phyloP scores from a whole-genome alignment of 179 eudicot genomes.

The Beta corolliflora region DNA sequence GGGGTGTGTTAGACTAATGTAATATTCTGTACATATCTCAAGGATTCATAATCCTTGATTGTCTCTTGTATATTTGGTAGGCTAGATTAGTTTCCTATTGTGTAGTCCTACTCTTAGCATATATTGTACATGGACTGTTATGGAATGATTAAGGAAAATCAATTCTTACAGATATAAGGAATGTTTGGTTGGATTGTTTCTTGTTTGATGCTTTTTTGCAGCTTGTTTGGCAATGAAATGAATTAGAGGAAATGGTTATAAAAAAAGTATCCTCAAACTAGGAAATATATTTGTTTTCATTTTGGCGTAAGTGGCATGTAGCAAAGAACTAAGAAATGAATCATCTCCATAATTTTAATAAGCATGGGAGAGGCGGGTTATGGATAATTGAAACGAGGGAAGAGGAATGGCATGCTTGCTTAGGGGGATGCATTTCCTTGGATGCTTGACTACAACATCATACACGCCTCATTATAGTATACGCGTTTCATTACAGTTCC shows the following conservation, averaged over 20 bases:
- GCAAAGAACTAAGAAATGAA: background rate
- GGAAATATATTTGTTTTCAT: background rate
- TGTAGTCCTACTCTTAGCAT: no score
- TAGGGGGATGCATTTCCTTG: background rate
- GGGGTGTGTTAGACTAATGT: no score
- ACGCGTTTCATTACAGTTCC: background rate
- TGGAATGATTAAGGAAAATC: no score
- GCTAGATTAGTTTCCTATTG: no score
- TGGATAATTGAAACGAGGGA: background rate
- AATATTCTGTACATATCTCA: no score
- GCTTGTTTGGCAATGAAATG: constrained; percentile 7
- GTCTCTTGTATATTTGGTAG: no score
- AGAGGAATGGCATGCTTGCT: background rate
- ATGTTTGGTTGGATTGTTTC: background rate
- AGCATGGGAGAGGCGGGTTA: background rate
- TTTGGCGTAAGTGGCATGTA: background rate
- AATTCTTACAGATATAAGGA: background rate
- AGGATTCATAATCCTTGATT: no score
- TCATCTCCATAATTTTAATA: no score
- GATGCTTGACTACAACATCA: no score
- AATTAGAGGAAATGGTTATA: background rate
- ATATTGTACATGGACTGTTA: no score
- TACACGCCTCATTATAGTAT: no score
- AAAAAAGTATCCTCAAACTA: background rate
- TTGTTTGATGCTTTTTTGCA: background rate